Base-by-base conservation (phyloP, 768 basidiomycete genomes). In the Gymnopilus dilepis region DNA sequence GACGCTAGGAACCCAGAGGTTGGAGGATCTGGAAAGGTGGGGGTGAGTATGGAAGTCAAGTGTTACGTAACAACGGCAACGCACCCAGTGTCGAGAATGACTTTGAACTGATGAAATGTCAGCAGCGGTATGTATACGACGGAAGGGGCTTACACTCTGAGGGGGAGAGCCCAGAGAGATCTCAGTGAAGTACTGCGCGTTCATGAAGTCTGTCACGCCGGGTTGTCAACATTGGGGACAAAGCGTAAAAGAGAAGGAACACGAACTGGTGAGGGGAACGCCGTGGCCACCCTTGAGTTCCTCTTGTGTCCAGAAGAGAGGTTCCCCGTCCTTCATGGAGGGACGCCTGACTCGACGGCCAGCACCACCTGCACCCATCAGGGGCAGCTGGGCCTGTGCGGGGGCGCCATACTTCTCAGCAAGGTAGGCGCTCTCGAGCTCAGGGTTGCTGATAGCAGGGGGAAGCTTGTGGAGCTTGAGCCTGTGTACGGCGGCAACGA, bases 181-280 rank as follows among this genome's bases (percentile, higher is more conserved):
- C 64, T 95, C 91, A 19, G 95, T 84, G 73, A 85, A 99, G 78
- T 99, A 99, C 75, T 99, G 96, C 34, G 97, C 96, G 73, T 99
- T 99, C 88, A 96, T 88, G 79, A 94, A 99, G 82, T 98, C 96
- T 97, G 58, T 56, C 43, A 47, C 22, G 56, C 6, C 21, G 56
- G 54, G 4, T 33, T 59, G 57, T 64, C 47, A 48, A 59, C 65
- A 40, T 17, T 31, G 26, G n/a, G 40, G 13, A 42, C 31, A 51
- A 59, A 9, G 38, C 41, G 42, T 0, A 47, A 56, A 34, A 26
- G 31, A 22, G 45, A 31, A 6, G 66, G 41, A 31, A n/a, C 30
- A 82, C 92, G 64, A 69, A 97, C 97, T 97, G 70, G 83, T 89
- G 45, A 99, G 82, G 64, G 97, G 97, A 55, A 98, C 92, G 38